phyloP scores from a whole-genome alignment of 148 eudicot species.

The Rhododendron kiyosumense region DNA sequence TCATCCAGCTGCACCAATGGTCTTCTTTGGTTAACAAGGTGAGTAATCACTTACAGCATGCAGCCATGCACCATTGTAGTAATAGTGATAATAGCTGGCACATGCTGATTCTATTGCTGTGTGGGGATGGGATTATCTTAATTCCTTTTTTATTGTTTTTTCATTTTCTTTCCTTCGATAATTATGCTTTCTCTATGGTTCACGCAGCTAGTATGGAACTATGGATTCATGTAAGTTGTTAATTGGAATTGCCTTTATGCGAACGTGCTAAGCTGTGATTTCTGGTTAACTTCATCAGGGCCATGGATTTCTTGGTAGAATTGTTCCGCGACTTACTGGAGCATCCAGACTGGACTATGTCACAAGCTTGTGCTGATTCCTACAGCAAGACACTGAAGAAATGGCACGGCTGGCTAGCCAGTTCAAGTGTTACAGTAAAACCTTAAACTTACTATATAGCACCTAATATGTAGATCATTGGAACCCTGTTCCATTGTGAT shows the following conservation, averaged over 20 bases:
- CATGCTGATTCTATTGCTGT: not conserved
- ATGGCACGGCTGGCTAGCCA: constrained; percentile 93
- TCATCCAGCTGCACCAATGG: constrained; percentile 86
- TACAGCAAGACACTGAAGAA: constrained; percentile 73
- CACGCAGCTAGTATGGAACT: not conserved
- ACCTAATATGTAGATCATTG: not conserved
- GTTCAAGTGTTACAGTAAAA: constrained; percentile 65
- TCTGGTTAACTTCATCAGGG: constrained; percentile 33
- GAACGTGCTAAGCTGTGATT: not conserved
- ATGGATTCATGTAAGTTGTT: not conserved
- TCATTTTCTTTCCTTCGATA: not conserved
- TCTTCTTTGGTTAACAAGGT: constrained; percentile 91
- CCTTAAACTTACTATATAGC: not conserved
- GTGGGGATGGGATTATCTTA: not conserved
- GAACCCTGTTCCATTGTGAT: not conserved
- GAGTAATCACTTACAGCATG: not conserved
- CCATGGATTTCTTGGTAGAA: constrained; percentile 83
- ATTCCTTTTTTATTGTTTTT: not conserved
- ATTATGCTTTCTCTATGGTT: not conserved
- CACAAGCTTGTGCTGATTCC: constrained; percentile 73
- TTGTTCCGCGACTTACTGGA: constrained; percentile 57
- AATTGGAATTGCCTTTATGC: not conserved
- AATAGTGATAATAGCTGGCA: not conserved
- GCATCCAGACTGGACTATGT: constrained; percentile 77
- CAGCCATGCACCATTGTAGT: not conserved